Evolutionary conservation across 345 rosid species (phyloP).

Genomic region (Ailanthus altissimus): DNA sequence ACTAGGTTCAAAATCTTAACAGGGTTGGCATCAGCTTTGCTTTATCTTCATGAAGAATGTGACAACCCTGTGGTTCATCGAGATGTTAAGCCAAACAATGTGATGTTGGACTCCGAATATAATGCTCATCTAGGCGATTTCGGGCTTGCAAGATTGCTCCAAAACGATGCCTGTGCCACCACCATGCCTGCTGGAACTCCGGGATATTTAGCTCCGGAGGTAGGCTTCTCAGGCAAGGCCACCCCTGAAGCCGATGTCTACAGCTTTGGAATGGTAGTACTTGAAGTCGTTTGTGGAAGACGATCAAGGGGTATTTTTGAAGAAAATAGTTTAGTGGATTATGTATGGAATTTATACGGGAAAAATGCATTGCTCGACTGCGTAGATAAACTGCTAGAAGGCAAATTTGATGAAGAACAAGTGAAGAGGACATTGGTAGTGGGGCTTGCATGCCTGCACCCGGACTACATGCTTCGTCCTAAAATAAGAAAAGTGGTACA

Average conservation of each 20-base stretch:
- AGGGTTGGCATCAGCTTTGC: constrained; percentile 44
- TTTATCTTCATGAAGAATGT: constrained; percentile 45
- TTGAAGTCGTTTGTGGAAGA: constrained; percentile 42
- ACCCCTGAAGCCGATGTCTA: constrained; percentile 38
- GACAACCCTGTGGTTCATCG: constrained; percentile 46
- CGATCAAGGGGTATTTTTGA: constrained; percentile 35
- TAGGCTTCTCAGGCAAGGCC: constrained; percentile 36
- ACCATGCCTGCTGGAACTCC: constrained; percentile 48
- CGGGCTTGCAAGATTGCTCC: constrained; percentile 41
- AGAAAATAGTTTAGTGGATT: constrained; percentile 41
- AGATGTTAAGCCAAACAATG: constrained; percentile 45
- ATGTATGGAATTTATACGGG: constrained; percentile 32
- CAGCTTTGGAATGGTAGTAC: constrained; percentile 38
- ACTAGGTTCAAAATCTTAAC: constrained; percentile 35
- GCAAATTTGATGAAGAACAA: constrained; percentile 29
- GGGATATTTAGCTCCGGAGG: constrained; percentile 41
- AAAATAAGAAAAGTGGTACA: constrained; percentile 43
- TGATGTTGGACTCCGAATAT: constrained; percentile 39
- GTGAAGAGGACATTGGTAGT: constrained; percentile 30
- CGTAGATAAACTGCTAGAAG: constrained; percentile 26
- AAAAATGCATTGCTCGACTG: constrained; percentile 25
- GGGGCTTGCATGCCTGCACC: constrained; percentile 42
- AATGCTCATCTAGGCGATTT: constrained; percentile 42
- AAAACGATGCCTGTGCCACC: constrained; percentile 31
- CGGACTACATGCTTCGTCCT: constrained; percentile 28